Evolutionary conservation across 2,329 filamentous ascomycete species (phyloP), one percentile per base, ranked within the genome.

Genomic region (Epichloe gansuensis): DNA sequence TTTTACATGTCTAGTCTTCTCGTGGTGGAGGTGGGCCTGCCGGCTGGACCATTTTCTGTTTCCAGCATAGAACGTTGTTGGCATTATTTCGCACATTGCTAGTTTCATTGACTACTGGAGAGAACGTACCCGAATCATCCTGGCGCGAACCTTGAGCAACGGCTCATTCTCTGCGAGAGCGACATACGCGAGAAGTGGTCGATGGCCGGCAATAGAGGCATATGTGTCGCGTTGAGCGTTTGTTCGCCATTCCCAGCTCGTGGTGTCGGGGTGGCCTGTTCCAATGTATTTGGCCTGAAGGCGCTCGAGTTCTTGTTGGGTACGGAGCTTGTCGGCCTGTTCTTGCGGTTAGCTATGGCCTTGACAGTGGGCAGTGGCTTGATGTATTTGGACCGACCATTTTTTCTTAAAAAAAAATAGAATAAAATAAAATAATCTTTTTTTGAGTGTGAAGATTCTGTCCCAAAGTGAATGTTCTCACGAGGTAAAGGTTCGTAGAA

Each of bases 161-260:
- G 87, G 78, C 67, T 95, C 88, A 47, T 93, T 93, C 72, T 94
- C 82, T 0, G 90, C 91, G 48, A 97, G 82, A 17, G 87, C 79
- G 75, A 96, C 89, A 68, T 95, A 96, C 40, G 87, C 82, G 15
- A 97, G 76, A 55, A 96, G 76, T 7, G 89, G 86, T 15, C 89
- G 87, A 66, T 98, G 93, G 21, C 93, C 93, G 57, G 93, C 79
- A 62, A 95, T 90, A 56, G 84, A 89, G 21, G 89, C 81, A 66
- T 91, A 90, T 23, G 85, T 94, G 73, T 98, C 93, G 66, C 93
- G 89, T 65, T 89, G 81, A 65, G 97, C 91, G 73, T 97, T 98
- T 54, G 87, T 90, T 49, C 85, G 85, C 89, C 90, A 98, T 72
- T 98, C 93, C 82, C 93, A 93, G 68, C 89, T 94, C 27, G 89